phyloP scores from a whole-genome alignment of 2,329 filamentous ascomycete species.

The Talaromyces sp. region DNA sequence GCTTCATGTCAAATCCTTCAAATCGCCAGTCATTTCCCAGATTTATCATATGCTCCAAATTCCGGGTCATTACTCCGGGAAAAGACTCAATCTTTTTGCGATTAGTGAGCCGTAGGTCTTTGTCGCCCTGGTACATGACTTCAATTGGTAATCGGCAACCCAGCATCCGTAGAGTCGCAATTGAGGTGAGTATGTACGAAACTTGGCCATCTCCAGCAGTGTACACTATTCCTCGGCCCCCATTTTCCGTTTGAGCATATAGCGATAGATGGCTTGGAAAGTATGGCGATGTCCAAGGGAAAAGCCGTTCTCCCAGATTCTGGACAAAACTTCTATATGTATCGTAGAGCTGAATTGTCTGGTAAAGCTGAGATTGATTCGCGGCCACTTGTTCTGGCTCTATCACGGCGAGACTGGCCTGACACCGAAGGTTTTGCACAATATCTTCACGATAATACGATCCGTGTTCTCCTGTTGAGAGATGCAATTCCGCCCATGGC shows the following conservation, averaged over 20 bases:
- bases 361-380: conserved; percentile 18
- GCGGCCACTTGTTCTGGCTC: not conserved
- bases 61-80: conserved; percentile 40
- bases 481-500: not conserved
- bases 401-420: conserved; percentile 15
- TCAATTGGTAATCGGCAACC: too few species aligned
- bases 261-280: conserved; percentile 42
- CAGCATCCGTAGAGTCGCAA: conserved; percentile 20
- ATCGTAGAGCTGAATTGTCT: conserved; percentile 39
- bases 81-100: conserved; percentile 38
- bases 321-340: conserved; percentile 36
- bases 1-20: conserved; percentile 43
- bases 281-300: conserved; percentile 31
- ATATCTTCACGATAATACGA: conserved; percentile 37
- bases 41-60: conserved; percentile 41
- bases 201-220: conserved; percentile 42
- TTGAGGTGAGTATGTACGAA: conserved; percentile 39
- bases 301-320: conserved; percentile 27
- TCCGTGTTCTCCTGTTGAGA: conserved; percentile 22
- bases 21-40: conserved; percentile 39
- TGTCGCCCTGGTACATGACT: conserved; percentile 24
- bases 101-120: conserved; percentile 39
- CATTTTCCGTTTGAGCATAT: conserved; percentile 37
- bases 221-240: conserved; percentile 40
- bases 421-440: conserved; percentile 31